Conservation (phyloP, 2,329 filamentous ascomycete species). For the Cytospora piceicola region DNA sequence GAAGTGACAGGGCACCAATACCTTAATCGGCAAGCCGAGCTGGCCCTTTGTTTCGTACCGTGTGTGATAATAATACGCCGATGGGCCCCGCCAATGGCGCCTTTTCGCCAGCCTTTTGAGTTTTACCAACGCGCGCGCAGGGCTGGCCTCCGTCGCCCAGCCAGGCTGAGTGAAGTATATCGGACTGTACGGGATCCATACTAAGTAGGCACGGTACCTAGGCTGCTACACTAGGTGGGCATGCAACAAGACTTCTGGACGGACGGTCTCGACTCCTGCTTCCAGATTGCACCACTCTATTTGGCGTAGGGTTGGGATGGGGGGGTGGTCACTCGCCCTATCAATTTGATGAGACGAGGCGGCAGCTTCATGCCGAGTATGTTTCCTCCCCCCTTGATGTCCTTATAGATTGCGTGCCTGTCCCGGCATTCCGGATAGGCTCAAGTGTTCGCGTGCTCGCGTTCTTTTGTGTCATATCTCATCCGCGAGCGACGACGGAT, state of each 20-base stretch:
- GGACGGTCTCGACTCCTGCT: background rate
- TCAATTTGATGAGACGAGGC: conserved; percentile 1
- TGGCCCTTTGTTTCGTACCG: background rate
- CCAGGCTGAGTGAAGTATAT: background rate
- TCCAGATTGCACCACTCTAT: conserved; percentile 21
- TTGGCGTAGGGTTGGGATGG: conserved; percentile 11
- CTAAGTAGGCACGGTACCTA: background rate
- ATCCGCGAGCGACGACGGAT: conserved; percentile 18
- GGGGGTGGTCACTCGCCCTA: background rate
- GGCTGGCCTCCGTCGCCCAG: conserved; percentile 4
- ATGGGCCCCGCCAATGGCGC: background rate
- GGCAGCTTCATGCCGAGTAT: conserved; percentile 13
- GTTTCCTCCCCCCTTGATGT: conserved; percentile 3
- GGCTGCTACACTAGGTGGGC: background rate
- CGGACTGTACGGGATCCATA: background rate
- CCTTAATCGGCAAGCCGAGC: background rate
- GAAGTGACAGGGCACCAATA: background rate
- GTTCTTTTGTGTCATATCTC: background rate
- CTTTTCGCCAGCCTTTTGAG: too few relatives aligned
- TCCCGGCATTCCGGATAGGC: background rate
- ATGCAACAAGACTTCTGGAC: background rate
- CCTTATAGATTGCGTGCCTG: conserved; percentile 17
- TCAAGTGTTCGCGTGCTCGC: conserved; percentile 6
- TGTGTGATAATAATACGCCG: conserved; percentile 11
- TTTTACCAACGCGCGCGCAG: conserved; percentile 1